phyloP scores from a whole-genome alignment of 768 basidiomycete genomes.

The Mycena pura region DNA sequence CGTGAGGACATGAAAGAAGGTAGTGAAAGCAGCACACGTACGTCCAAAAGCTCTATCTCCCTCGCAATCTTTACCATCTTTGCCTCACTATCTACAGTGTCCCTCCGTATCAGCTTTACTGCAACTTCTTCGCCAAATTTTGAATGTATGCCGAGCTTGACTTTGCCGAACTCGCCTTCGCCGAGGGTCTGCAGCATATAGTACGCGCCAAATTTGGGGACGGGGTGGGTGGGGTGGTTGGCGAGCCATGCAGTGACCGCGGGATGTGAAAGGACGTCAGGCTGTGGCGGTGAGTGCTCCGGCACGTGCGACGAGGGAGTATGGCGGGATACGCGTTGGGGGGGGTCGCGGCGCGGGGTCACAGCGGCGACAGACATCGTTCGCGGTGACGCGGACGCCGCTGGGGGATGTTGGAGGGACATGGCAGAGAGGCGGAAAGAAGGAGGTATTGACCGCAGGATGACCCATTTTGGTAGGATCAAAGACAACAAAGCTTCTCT shows the following conservation, averaged over 20 bases:
- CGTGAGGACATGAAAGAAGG: conserved; percentile 15
- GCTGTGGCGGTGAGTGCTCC: conserved; percentile 52
- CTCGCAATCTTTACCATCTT: conserved; percentile 95
- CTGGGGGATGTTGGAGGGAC: conserved; percentile 5
- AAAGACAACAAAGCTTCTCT: no score
- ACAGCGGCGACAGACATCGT: conserved; percentile 13
- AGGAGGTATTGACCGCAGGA: conserved; percentile 4
- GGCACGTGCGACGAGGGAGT: conserved; percentile 35
- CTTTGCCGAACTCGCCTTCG: conserved; percentile 98
- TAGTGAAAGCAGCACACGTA: conserved; percentile 46
- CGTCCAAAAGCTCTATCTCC: conserved; percentile 96
- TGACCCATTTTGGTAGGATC: no score
- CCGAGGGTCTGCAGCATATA: conserved; percentile 94
- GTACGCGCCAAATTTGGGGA: conserved; percentile 95
- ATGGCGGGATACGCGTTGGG: conserved; percentile 32
- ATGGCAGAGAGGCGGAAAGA: conserved; percentile 14
- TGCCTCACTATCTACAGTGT: conserved; percentile 84
- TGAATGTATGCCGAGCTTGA: conserved; percentile 92
- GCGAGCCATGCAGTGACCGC: conserved; percentile 81
- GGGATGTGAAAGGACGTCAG: conserved; percentile 84
- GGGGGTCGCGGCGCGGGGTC: conserved; percentile 15
- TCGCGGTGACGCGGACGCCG: conserved; percentile 30
- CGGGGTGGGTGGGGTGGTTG: conserved; percentile 81
- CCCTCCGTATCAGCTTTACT: conserved; percentile 93
- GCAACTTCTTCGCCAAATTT: conserved; percentile 97